Percentiles rank a stretch among this genome's conserved stretches.
Evolutionary conservation across 352 stramenopile species (phyloP).

Genomic region (Halophytophthora polymorphica): DNA sequence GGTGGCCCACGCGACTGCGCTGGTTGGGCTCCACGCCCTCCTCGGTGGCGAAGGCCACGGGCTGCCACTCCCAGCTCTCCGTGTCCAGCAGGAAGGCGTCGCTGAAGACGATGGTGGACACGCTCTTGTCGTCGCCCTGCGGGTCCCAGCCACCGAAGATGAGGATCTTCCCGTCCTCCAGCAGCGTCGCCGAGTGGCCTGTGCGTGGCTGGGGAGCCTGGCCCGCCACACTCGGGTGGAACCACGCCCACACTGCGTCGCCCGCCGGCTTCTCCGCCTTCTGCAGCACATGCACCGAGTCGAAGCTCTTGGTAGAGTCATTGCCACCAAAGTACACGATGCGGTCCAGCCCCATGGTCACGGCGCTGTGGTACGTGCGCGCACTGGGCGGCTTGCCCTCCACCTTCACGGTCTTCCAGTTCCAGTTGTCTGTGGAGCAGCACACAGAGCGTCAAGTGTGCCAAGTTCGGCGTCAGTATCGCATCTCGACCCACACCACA

Average conservation of each 20-base stretch:
- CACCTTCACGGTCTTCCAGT: slow-evolving; percentile 88
- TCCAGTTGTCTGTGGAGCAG: slow-evolving; percentile 65
- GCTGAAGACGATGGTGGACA: slow-evolving; percentile 71
- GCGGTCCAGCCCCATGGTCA: slow-evolving; percentile 51
- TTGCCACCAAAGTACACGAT: slow-evolving; percentile 94
- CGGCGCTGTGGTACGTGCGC: slow-evolving; percentile 90
- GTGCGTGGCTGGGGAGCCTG: slow-evolving; percentile 74
- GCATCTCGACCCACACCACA: background rate
- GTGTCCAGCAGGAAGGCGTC: slow-evolving; percentile 91
- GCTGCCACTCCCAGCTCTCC: slow-evolving; percentile 87
- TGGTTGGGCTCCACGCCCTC: slow-evolving; percentile 8
- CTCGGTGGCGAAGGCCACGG: slow-evolving; percentile 40
- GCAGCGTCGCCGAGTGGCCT: slow-evolving; percentile 86
- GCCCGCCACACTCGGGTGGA: slow-evolving; percentile 78
- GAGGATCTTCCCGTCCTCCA: slow-evolving; percentile 85
- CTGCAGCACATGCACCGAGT: slow-evolving; percentile 90
- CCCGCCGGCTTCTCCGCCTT: slow-evolving; percentile 25
- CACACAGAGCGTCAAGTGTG: slow-evolving; percentile 2
- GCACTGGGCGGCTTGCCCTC: slow-evolving; percentile 83
- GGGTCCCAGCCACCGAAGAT: slow-evolving; percentile 94
- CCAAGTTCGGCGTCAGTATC: slow-evolving; percentile 1
- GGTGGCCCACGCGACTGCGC: slow-evolving; percentile 82
- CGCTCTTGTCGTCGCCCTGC: slow-evolving; percentile 48
- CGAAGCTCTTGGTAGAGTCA: slow-evolving; percentile 89
- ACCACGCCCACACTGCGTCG: slow-evolving; percentile 77